Evolutionary conservation across 2,329 filamentous ascomycete species (phyloP), one percentile per base, ranked within the genome.

Genomic region (Cladosporium colombiae): DNA sequence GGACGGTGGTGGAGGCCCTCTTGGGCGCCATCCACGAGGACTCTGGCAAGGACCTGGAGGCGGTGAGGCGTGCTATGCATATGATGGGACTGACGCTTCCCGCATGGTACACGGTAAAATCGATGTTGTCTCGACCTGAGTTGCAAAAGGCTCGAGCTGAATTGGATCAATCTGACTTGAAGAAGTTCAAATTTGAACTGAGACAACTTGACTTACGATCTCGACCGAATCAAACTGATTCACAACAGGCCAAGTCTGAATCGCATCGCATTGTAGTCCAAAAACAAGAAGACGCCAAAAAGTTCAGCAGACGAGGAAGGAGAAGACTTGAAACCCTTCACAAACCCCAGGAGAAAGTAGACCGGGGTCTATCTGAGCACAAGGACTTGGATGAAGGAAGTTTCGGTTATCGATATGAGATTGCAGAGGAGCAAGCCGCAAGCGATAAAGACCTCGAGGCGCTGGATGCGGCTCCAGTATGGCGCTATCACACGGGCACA

Each of bases 1-100:
- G 40, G n/a, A 46, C 40, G n/a, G 10, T 46, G n/a, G 14, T 68
- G 18, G 65, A 68, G 46, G 67, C 65, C 27, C 29, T 67, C 27
- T 53, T 68, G 14, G 67, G 60, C 27, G 65, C 67, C 49, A 50
- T 68, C 16, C 67, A 65, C 23, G 61, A 67, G 23, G 65, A 67
- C 62, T 57, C 44, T 29, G 67, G 61, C 21, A 62, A 65, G 18
- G 55, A 68, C 46, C 44, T 61, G 13, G 65, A 21, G n/a, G n/a
- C 40, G 2, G 40, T 46, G n/a, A 46, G 40, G 40, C 40, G 40
- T 21, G 40, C 40, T 46, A 46, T 46, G 40, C n/a, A 21, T 46
- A 3, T 7, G n/a, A 21, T 46, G 40, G 40, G 40, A 46, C 40
- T 46, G n/a, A 21, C 1, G 40, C 40, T 46, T 11, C 40, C 40